phyloP scores from a whole-genome alignment of 345 rosid species.

The Anacardium occidentale region DNA sequence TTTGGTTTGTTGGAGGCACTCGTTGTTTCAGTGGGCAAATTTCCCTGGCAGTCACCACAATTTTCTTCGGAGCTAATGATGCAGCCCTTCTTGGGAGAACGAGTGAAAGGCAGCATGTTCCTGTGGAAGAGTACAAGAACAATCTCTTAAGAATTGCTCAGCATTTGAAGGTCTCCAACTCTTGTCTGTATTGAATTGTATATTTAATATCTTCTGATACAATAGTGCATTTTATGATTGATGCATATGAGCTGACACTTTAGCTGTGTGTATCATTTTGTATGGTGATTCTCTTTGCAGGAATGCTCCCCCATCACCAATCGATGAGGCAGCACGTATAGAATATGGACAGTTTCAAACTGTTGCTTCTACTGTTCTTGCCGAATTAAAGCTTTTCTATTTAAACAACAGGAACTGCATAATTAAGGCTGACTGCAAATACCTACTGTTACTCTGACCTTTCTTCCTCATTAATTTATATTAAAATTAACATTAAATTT shows the following conservation, averaged over 20 bases:
- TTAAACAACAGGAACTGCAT: slow-evolving; percentile 9
- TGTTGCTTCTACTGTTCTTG: background rate
- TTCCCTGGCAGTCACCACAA: slow-evolving; percentile 72
- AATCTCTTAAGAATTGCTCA: slow-evolving; percentile 66
- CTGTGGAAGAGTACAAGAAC: slow-evolving; percentile 67
- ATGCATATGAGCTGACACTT: too few species aligned
- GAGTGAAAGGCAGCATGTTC: slow-evolving; percentile 76
- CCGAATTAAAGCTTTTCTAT: background rate
- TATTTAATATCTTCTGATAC: background rate
- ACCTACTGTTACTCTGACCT: slow-evolving; percentile 10
- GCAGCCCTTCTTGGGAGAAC: slow-evolving; percentile 78
- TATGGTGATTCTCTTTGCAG: slow-evolving; percentile 36
- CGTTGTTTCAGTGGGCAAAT: background rate
- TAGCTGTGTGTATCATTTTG: slow-evolving; percentile 11
- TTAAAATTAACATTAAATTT: background rate
- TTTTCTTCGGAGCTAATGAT: slow-evolving; percentile 95
- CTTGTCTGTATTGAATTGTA: background rate
- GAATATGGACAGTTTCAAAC: slow-evolving; percentile 61
- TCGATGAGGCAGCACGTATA: slow-evolving; percentile 65
- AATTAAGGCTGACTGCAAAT: slow-evolving; percentile 1
- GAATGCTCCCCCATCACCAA: slow-evolving; percentile 71
- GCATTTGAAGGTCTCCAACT: slow-evolving; percentile 91
- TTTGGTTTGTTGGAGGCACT: background rate
- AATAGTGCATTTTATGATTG: too few species aligned
- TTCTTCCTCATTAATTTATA: background rate